Evolutionary conservation across 306 rosid genomes (phyloP).

Genomic region (Cucurbita maxima): DNA sequence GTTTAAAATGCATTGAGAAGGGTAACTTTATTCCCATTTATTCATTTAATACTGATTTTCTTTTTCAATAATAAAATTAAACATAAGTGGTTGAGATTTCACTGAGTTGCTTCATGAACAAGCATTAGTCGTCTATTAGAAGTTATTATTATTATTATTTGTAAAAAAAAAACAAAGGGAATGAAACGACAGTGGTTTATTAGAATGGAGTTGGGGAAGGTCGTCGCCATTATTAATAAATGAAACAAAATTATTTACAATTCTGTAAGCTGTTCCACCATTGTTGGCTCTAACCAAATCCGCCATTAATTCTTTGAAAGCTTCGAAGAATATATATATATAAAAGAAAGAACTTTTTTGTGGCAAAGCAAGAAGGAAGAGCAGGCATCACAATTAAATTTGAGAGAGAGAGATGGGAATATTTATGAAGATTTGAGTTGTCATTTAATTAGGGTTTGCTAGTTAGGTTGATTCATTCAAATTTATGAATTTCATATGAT

Average conservation of each 20-base stretch:
- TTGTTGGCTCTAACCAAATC: not conserved
- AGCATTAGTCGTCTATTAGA: not conserved
- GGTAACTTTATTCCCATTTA: not conserved
- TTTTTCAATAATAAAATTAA: not conserved
- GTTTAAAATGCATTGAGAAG: too few species aligned
- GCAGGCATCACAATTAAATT: not conserved
- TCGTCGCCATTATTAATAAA: not conserved
- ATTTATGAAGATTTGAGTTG: not conserved
- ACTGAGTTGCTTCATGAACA: not conserved
- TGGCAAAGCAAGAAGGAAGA: not conserved
- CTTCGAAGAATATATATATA: too few species aligned
- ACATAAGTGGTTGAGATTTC: not conserved
- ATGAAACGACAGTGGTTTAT: not conserved
- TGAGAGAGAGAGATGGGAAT: not conserved
- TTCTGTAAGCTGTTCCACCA: not conserved
- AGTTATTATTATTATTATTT: not conserved
- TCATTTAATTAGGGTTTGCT: conserved; percentile 4
- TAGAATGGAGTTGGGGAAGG: not conserved
- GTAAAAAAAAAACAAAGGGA: conserved; percentile 1
- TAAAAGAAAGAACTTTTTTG: not conserved
- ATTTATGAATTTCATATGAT: not conserved
- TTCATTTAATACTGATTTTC: not conserved
- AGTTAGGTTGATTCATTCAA: not conserved
- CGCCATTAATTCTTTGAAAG: not conserved
- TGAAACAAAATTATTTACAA: not conserved